A percentile compares a stretch with the other conserved stretches of the same genome.
phyloP scores from a whole-genome alignment of 495 filamentous ascomycete genomes.

The Cenococcum geophilum region DNA sequence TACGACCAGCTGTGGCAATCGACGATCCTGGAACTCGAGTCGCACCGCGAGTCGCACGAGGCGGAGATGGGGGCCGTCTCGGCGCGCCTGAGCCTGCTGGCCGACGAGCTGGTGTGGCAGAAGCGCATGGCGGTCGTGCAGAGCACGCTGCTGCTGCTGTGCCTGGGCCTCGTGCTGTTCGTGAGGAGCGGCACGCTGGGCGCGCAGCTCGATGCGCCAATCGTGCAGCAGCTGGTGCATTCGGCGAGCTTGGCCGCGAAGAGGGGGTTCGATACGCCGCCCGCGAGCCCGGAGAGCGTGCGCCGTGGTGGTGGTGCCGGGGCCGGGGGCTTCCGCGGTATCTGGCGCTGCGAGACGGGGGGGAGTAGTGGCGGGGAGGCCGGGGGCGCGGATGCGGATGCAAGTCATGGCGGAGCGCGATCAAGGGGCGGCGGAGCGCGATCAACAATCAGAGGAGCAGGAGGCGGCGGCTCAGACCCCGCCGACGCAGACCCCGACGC shows the following conservation, averaged over 20 bases:
- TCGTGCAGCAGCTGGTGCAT: conserved; percentile 51
- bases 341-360: conserved; percentile 27
- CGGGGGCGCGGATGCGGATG: conserved; percentile 38
- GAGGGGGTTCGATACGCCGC: conserved; percentile 42
- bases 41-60: conserved; percentile 72
- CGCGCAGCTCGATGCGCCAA: conserved; percentile 49
- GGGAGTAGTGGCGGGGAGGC: conserved; percentile 13
- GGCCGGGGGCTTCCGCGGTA: conserved; percentile 23
- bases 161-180: conserved; percentile 83
- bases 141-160: conserved; percentile 76
- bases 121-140: conserved; percentile 90
- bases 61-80: conserved; percentile 77
- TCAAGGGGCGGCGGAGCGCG: too few relatives aligned
- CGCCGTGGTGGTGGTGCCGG: conserved; percentile 10
- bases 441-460: too few relatives aligned
- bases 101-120: conserved; percentile 92
- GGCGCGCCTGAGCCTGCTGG: conserved; percentile 73
- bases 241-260: conserved; percentile 14
- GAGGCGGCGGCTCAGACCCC: too few relatives aligned
- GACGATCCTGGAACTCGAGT: conserved; percentile 85
- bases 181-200: conserved; percentile 44
- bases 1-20: conserved; percentile 97
- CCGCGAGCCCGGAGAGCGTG: conserved; percentile 42
- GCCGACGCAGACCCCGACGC: too few relatives aligned
- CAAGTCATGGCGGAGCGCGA: conserved; percentile 3